These are phyloP conservation scores for Dipteronia dyeriana DNA, from an alignment of 345 rosid genomes.

Conservation along the genomic window DNA sequence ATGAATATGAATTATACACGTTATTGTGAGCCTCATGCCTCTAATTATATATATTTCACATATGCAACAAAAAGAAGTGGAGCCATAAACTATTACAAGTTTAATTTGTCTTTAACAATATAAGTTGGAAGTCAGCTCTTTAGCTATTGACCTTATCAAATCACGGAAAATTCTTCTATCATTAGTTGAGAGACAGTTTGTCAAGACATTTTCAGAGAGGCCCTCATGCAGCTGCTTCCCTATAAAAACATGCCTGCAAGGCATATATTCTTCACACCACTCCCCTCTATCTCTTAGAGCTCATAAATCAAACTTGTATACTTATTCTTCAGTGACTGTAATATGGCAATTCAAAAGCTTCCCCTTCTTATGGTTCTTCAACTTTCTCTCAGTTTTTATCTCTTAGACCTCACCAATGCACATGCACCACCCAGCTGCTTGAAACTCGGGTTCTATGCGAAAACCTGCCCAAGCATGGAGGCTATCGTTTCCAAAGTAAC, in stretches of 20 bases:
- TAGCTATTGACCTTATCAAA: background rate
- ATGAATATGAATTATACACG: background rate
- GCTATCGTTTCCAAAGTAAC: slow-evolving; percentile 29
- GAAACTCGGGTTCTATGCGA: slow-evolving; percentile 34
- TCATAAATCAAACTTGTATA: background rate
- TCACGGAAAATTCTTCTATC: background rate
- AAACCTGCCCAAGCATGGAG: slow-evolving; percentile 41
- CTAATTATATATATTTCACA: background rate
- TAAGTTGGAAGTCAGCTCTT: background rate
- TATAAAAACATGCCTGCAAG: background rate
- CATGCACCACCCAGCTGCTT: slow-evolving; percentile 15
- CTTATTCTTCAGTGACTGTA: slow-evolving; percentile 3
- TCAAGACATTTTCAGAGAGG: slow-evolving; percentile 1
- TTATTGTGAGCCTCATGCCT: background rate
- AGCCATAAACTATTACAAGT: background rate
- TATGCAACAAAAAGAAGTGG: background rate
- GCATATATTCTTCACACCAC: background rate
- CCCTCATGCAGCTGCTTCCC: background rate
- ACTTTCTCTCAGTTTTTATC: slow-evolving; percentile 29
- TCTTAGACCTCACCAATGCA: slow-evolving; percentile 20
- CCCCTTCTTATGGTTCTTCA: slow-evolving; percentile 26
- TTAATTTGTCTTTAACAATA: background rate
- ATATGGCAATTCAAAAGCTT: slow-evolving; percentile 45
- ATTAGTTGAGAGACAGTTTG: slow-evolving; percentile 1
- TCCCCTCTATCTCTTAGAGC: background rate